Percentiles rank a stretch among this genome's conserved stretches.
These are phyloP conservation scores for Entrophospora sp. DNA, from an alignment of 192 early-diverging fungal species.

Conservation along the genomic window DNA sequence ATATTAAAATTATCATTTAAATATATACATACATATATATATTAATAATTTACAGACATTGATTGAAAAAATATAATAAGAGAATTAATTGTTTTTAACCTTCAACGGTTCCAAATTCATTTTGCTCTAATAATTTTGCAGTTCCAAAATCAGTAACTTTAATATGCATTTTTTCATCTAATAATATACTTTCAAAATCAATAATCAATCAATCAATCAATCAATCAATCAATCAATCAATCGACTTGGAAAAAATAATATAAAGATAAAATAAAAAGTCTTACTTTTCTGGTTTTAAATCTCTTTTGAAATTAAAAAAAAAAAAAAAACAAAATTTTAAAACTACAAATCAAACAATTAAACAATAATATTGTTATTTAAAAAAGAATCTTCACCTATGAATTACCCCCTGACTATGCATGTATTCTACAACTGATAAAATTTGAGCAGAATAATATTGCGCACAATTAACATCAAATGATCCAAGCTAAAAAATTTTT, in stretches of 20 bases:
- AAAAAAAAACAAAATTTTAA: background rate
- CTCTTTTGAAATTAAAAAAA: constrained; percentile 33
- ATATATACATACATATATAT: background rate
- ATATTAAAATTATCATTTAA: background rate
- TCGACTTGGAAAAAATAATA: background rate
- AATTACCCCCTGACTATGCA: constrained; percentile 78
- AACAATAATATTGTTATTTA: background rate
- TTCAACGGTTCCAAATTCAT: constrained; percentile 31
- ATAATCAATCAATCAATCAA: too few species aligned
- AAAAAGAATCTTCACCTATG: constrained; percentile 44
- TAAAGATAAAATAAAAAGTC: background rate
- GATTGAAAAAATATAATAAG: background rate
- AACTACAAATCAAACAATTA: background rate
- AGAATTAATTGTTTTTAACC: constrained; percentile 6
- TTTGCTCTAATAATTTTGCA: constrained; percentile 63
- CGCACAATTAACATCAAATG: constrained; percentile 62
- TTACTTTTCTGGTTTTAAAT: constrained; percentile 94
- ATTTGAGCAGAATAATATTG: constrained; percentile 87
- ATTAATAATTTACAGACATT: background rate
- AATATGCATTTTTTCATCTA: constrained; percentile 85
- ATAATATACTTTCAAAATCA: constrained; percentile 59
- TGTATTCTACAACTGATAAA: constrained; percentile 74
- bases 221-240: too few species aligned
- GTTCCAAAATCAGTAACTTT: constrained; percentile 96
- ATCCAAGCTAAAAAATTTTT: constrained; percentile 49